Evolutionary conservation across 768 basidiomycete genomes (phyloP).

Genomic region (Russula emetica): DNA sequence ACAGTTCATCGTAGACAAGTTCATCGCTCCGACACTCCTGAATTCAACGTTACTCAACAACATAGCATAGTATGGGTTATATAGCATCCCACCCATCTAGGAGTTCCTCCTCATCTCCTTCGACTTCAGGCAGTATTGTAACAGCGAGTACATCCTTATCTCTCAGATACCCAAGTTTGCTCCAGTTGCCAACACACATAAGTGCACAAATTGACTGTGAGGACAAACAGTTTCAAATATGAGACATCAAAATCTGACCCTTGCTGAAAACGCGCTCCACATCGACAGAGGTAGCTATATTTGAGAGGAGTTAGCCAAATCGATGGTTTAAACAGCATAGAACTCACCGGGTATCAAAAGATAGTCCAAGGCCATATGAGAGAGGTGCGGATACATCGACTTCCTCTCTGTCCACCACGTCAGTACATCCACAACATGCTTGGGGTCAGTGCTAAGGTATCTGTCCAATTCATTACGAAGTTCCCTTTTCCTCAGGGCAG

Average conservation of each 20-base stretch:
- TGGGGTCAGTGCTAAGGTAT: neutral
- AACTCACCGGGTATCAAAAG: slow-evolving; percentile 33
- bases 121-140: neutral
- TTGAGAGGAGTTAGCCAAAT: too few species aligned
- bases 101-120: neutral
- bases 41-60: too few species aligned
- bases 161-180: slow-evolving; percentile 30
- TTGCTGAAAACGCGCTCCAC: slow-evolving; percentile 25
- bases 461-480: neutral
- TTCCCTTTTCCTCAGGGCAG: neutral
- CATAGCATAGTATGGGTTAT: too few species aligned
- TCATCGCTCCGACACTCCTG: too few species aligned
- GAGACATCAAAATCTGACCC: slow-evolving; percentile 18
- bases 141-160: slow-evolving; percentile 17
- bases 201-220: slow-evolving; percentile 29
- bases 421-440: neutral
- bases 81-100: too few species aligned
- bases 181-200: slow-evolving; percentile 38
- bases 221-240: slow-evolving; percentile 10
- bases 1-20: too few species aligned
- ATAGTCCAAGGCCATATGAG: slow-evolving; percentile 13
- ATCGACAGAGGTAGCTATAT: slow-evolving; percentile 21
- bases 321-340: neutral
- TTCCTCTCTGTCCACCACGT: neutral
- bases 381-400: neutral